Evolutionary conservation across 352 stramenopile genomes (phyloP), one percentile per base, ranked within the genome.

Genomic region (Hyaloperonospora arabidopsidis): DNA sequence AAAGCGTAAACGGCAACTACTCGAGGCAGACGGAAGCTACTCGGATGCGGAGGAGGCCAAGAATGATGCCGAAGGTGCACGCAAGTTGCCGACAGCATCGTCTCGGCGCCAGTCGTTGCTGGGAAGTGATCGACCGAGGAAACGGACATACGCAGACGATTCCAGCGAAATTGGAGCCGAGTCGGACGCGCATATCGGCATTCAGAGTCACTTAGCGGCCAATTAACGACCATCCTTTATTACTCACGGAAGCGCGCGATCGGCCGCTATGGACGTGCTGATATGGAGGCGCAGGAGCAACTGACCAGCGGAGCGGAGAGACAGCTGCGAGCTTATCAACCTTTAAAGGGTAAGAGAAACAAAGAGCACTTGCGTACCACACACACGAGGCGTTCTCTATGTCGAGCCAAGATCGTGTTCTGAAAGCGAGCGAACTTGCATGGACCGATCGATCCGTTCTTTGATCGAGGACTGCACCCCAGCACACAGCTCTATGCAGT

Each of bases 91-190:
- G 18, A 28, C 41, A 1, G 70, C 66, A 5, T 63, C 25, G 25
- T 8, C 25, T 32, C 74, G 72, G 13, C 75, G 76, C 6, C 65
- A 74, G 40, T 87, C 76, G 13, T 50, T 85, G 29, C 71, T 84
- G 45, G 68, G 75, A 18, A 72, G 76, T 44, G 66, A 54, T 50
- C 73, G 66, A 15, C 61, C 65, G 11, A 57, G 72, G 32, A 57
- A 61, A 15, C 51, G 78, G 14, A 75, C 70, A 2, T 87, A 72
- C 57, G 70, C 72, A 17, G 68, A 79, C 23, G 55, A 76, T 17
- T 73, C 70, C 7, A 85, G 72, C 17, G 77, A 86, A 17, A 78
- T 63, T 34, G 70, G 59, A 23, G 59, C 72, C 1, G 76, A 86
- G 17, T 54, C 63, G 2, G 72, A 86, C 11, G 57, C 54, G 23